Conservation (phyloP, 805 yeast genomes). For the Saturnispora kantuleensis region DNA sequence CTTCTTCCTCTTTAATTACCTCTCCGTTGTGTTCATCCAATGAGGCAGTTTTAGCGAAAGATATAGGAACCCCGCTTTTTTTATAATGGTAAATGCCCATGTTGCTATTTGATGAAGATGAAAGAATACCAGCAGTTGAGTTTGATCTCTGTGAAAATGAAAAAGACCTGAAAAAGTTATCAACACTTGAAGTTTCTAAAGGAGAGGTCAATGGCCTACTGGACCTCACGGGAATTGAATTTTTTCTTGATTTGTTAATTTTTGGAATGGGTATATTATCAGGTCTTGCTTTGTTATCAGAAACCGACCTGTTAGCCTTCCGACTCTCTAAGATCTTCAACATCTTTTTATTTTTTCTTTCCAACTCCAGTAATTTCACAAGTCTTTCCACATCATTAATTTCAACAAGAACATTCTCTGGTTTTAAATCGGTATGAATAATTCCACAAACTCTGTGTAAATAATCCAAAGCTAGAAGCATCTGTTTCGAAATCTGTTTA, state of each 20-base stretch:
- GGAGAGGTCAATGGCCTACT: conserved; percentile 44
- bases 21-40: not conserved
- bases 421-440: conserved; percentile 68
- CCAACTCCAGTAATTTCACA: conserved; percentile 34
- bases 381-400: conserved; percentile 45
- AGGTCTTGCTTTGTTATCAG: conserved; percentile 1
- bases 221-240: conserved; percentile 28
- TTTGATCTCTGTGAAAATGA: conserved; percentile 23
- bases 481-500: conserved; percentile 47
- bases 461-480: conserved; percentile 45
- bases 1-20: conserved; percentile 8
- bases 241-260: conserved; percentile 7
- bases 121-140: conserved; percentile 13
- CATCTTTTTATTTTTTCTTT: conserved; percentile 20
- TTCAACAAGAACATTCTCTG: conserved; percentile 56
- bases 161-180: conserved; percentile 28
- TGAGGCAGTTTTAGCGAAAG: conserved; percentile 5
- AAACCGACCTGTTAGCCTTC: conserved; percentile 11
- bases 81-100: not conserved
- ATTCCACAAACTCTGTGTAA: conserved; percentile 53
- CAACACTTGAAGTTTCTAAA: conserved; percentile 27
- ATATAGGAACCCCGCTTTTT: not conserved
- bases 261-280: conserved; percentile 2
- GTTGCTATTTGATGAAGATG: conserved; percentile 6
- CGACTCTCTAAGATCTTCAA: conserved; percentile 17